These are phyloP conservation scores for Vigna mungo DNA, from an alignment of 306 rosid species.

Conservation along the genomic window DNA sequence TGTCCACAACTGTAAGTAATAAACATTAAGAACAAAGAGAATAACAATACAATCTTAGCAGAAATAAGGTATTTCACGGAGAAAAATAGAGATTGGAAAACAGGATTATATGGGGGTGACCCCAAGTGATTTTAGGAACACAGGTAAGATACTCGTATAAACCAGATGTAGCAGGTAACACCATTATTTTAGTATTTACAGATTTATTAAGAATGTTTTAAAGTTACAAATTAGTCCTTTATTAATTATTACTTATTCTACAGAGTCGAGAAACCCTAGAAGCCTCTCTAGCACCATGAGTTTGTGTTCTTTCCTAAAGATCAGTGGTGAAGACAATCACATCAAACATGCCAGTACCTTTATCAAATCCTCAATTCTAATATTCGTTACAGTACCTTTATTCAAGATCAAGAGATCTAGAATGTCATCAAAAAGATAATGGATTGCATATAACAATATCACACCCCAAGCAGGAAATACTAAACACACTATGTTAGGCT, in stretches of 20 bases:
- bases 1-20: constrained; percentile 54
- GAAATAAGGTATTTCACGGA: neutral
- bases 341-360: neutral
- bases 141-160: neutral
- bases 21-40: constrained; percentile 20
- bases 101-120: neutral
- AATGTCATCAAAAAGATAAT: neutral
- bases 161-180: neutral
- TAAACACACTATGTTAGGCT: neutral
- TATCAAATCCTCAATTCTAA: constrained; percentile 13
- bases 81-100: constrained; percentile 23
- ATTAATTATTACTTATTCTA: neutral
- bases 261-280: neutral
- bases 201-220: neutral
- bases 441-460: neutral
- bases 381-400: neutral
- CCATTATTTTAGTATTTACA: neutral
- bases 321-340: neutral
- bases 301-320: neutral
- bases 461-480: neutral
- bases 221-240: neutral
- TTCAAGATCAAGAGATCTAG: constrained; percentile 9
- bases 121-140: neutral
- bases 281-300: neutral
- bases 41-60: neutral